A percentile compares a stretch with the other conserved stretches of the same genome.
phyloP scores from a whole-genome alignment of 1,139 yeast genomes.

The Geotrichum candidum region DNA sequence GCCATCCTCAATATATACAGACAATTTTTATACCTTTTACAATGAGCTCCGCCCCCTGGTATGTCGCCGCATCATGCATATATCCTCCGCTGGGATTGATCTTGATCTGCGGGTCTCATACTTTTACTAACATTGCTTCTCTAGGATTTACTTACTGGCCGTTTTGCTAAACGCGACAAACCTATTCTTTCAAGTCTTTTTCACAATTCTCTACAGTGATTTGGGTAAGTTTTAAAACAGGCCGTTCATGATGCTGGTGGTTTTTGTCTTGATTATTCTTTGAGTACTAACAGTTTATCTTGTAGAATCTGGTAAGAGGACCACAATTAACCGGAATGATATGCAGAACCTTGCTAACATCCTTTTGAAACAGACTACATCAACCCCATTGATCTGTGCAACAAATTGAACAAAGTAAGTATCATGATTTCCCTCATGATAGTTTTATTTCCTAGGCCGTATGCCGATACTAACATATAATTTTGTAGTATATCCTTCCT shows the following conservation, averaged over 20 bases:
- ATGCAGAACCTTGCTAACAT: neutral
- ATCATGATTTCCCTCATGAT: neutral
- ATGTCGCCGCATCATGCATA: neutral
- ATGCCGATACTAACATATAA: neutral
- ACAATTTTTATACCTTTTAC: neutral
- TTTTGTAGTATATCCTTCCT: slow-evolving; percentile 62
- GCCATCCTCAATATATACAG: neutral
- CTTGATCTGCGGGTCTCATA: neutral
- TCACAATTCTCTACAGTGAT: slow-evolving; percentile 90
- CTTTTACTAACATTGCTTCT: neutral
- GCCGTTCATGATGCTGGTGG: neutral
- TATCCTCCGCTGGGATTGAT: neutral
- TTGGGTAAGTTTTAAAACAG: slow-evolving; percentile 51
- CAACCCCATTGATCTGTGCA: slow-evolving; percentile 94
- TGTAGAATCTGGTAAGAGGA: slow-evolving; percentile 22
- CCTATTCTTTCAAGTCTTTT: slow-evolving; percentile 84
- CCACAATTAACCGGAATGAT: neutral
- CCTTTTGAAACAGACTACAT: slow-evolving; percentile 57
- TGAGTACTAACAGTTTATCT: slow-evolving; percentile 6
- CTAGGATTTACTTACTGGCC: slow-evolving; percentile 45
- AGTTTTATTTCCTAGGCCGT: neutral
- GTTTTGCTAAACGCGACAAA: slow-evolving; percentile 79
- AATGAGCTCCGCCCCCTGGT: slow-evolving; percentile 5
- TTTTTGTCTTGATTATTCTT: neutral
- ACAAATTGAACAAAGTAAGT: slow-evolving; percentile 65